A percentile compares a stretch with the other conserved stretches of the same genome.
Conservation (phyloP, 495 filamentous ascomycete genomes). For the Chaetomidium leptoderma region DNA sequence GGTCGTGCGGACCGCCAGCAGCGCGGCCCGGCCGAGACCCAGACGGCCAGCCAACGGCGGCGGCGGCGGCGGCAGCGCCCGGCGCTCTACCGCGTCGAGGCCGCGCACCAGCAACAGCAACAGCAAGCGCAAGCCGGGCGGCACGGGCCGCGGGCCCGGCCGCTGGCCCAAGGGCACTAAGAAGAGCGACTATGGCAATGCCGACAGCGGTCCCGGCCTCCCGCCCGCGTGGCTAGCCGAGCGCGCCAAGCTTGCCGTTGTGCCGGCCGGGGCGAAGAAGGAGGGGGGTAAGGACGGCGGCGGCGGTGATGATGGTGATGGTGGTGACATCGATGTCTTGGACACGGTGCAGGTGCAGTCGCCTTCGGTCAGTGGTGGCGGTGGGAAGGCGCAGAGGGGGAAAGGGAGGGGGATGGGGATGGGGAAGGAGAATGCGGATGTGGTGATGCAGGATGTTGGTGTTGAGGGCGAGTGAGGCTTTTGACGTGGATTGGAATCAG, state of each 20-base stretch:
- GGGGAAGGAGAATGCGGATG: slow-evolving; percentile 13
- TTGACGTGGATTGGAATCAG: neutral
- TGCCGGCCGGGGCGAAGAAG: slow-evolving; percentile 9
- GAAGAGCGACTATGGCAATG: slow-evolving; percentile 54
- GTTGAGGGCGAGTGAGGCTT: slow-evolving; percentile 1
- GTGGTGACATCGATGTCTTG: slow-evolving; percentile 23
- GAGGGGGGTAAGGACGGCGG: slow-evolving; percentile 20
- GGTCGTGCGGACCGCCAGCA: slow-evolving; percentile 20
- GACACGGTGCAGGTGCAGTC: slow-evolving; percentile 31
- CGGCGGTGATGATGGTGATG: too few relatives aligned
- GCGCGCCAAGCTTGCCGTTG: slow-evolving; percentile 26
- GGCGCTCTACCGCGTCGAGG: slow-evolving; percentile 29
- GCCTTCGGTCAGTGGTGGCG: slow-evolving; percentile 25
- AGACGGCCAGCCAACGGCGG: slow-evolving; percentile 25
- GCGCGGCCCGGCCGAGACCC: slow-evolving; percentile 25
- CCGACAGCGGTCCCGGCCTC: slow-evolving; percentile 51
- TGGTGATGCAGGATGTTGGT: slow-evolving; percentile 22
- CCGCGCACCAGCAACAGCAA: slow-evolving; percentile 27
- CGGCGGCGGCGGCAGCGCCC: too few relatives aligned
- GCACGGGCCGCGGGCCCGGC: slow-evolving; percentile 49
- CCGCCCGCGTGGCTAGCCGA: slow-evolving; percentile 46
- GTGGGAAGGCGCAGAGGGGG: neutral
- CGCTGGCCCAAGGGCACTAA: slow-evolving; percentile 54
- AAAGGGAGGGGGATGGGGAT: neutral
- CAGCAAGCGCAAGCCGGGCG: slow-evolving; percentile 46